Evolutionary conservation across 371 early-diverging fungal genomes (phyloP), one percentile per base, ranked within the genome.

Genomic region (Parasitella parasitica): DNA sequence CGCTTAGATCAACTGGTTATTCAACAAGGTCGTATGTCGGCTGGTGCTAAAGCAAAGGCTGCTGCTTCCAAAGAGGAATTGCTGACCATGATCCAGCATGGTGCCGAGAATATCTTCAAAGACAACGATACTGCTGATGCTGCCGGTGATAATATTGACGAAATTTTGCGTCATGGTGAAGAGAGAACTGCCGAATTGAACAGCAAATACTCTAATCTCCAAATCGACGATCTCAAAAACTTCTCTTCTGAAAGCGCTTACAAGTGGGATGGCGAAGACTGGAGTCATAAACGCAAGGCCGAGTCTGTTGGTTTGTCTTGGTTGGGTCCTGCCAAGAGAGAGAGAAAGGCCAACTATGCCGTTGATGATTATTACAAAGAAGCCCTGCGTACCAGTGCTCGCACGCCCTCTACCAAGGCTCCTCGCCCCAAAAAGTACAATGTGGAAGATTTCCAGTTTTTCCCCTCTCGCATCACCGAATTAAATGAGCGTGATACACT

Each of bases 1-100:
- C 90, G 96, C 26, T 81, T 99, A 28, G 99, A 99, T 73, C 96
- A 99, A 75, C 81, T 99, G 39, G 97, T 99, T 32, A 97, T 99
- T 69, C 98, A 99, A 72, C 95, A 96, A 69, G 94, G 95, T 2
- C 88, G 93, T 20, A 76, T 85, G 75, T 18, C 41, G 22, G 39
- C 62, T 18, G 54, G 53, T 27, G 20, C 62, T 2, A 67, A 61
- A 18, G 59, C 56, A 6, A 67, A 59, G 54, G 34, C 63, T 3
- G 34, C 63, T 6, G 81, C 87, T 15, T 77, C 77, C 32, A 95
- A 95, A 61, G 94, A 96, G 39, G 95, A 98, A 28, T 86, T 97
- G 34, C 71, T 98, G 52, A 81, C 85, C 18, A 97, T 98, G 98
- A 97, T 98, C 53, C 97, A 94, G 69, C 94, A 95, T 64, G 99